A percentile compares a stretch with the other conserved stretches of the same genome.
Conservation (phyloP, 306 rosid genomes). For the Castanea mollissima region DNA sequence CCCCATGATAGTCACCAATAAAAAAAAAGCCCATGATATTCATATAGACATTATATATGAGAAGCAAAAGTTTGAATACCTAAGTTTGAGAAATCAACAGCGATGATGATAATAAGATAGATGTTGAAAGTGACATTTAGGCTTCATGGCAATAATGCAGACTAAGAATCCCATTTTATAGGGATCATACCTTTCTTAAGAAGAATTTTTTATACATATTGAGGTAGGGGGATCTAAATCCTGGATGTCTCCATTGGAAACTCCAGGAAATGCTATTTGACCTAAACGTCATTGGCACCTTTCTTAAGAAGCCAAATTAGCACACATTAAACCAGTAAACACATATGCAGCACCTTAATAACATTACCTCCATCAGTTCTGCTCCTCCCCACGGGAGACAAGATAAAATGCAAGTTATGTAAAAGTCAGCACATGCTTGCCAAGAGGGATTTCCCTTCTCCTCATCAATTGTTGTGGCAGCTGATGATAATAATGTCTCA, state of each 20-base stretch:
- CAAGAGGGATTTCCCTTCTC: constrained; percentile 98
- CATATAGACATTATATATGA: neutral
- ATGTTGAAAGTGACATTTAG: neutral
- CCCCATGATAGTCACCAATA: neutral
- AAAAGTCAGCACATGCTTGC: constrained; percentile 97
- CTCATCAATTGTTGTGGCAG: constrained; percentile 96
- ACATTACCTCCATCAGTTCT: constrained; percentile 82
- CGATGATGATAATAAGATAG: neutral
- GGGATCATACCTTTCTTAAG: neutral
- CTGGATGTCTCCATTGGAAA: too few species aligned
- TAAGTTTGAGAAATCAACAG: neutral
- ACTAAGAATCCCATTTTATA: neutral
- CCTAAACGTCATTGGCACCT: too few species aligned
- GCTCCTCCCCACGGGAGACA: constrained; percentile 99
- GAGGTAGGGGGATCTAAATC: too few species aligned
- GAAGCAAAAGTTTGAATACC: neutral
- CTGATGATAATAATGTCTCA: constrained; percentile 88
- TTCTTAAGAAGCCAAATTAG: neutral
- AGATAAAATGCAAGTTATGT: constrained; percentile 80
- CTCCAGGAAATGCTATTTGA: too few species aligned
- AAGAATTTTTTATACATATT: neutral
- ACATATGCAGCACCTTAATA: constrained; percentile 6
- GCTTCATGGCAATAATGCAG: neutral
- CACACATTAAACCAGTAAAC: neutral
- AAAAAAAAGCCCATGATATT: neutral